phyloP scores from a whole-genome alignment of 148 eudicot genomes.

The Vaccinium myrtillus region DNA sequence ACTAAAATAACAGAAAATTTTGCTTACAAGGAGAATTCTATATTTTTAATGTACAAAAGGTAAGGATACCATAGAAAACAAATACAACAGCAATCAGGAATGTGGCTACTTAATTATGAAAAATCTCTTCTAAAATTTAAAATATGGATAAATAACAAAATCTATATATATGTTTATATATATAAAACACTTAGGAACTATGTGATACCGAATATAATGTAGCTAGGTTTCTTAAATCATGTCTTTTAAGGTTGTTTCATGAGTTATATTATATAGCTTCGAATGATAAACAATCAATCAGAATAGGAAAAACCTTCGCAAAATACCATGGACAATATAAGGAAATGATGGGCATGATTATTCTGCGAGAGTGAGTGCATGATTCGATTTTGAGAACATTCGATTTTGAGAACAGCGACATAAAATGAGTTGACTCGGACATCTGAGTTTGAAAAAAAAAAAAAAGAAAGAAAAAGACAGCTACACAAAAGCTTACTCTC shows the following conservation, averaged over 20 bases:
- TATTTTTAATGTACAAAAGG: too few species aligned
- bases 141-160: neutral
- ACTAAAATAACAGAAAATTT: neutral
- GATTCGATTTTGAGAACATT: conserved; percentile 13
- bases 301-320: conserved; percentile 11
- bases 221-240: conserved; percentile 11
- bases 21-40: neutral
- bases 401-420: conserved; percentile 18
- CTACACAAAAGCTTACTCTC: neutral
- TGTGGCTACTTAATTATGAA: neutral
- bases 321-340: neutral
- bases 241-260: conserved; percentile 17
- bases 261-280: neutral
- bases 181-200: neutral
- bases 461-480: neutral
- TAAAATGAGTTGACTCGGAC: neutral
- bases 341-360: neutral
- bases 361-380: conserved; percentile 10
- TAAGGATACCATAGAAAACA: too few species aligned
- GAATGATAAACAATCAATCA: neutral
- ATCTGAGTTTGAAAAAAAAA: neutral
- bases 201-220: conserved; percentile 1
- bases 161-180: neutral
- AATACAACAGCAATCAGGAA: neutral
- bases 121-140: neutral